Base-by-base conservation (phyloP, 192 early-diverging fungal species). In the Coemansia sp. region DNA sequence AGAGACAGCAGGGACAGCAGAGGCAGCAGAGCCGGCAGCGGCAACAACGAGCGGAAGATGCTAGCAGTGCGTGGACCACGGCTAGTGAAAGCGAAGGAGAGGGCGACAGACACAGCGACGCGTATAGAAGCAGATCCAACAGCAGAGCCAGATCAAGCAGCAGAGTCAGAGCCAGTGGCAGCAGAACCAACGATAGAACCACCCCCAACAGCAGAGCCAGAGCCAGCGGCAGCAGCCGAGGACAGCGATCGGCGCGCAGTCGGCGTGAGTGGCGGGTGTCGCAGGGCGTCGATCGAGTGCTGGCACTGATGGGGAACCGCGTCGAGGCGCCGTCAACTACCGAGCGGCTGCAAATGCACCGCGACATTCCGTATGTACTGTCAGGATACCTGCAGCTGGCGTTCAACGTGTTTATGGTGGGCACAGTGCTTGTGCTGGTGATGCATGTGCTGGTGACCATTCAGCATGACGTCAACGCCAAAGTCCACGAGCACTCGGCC, bases 391-490 rank as follows among this genome's bases (percentile, higher is more conserved):
- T 92, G 38, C 92, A 92, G 66, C 75, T 91, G 45, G 64, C 76
- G 8, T 89, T 91, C 75, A 91, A 91, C 55, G 57, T 87, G 0
- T 81, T 88, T 21, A 82, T 91, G 53, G 85, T 88, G 9, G 75
- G 61, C 1, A 70, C 83, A 0, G 63, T 87, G 38, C 64, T 91
- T 11, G 84, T 88, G 24, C 60, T 91, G n/a, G 72, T 91, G 17
- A 65, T 84, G 5, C 83, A 91, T 50, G 87, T 91, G 57, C 82
- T 92, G 19, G 61, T 83, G 57, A 88, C 89, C 5, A 85, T 94
- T 37, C 85, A 85, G 48, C 83, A 80, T 51, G 93, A 95, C 78
- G 83, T 93, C 41, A 81, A 84, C 27, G 65, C 86, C 55, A 90
- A 87, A 29, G 84, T 87, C 3, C 80, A 90, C 14, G 85, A 90